A percentile compares a stretch with the other conserved stretches of the same genome.
These are phyloP conservation scores for Eremothecium gossypii DNA, from an alignment of 1,139 yeast genomes.

Conservation along the genomic window DNA sequence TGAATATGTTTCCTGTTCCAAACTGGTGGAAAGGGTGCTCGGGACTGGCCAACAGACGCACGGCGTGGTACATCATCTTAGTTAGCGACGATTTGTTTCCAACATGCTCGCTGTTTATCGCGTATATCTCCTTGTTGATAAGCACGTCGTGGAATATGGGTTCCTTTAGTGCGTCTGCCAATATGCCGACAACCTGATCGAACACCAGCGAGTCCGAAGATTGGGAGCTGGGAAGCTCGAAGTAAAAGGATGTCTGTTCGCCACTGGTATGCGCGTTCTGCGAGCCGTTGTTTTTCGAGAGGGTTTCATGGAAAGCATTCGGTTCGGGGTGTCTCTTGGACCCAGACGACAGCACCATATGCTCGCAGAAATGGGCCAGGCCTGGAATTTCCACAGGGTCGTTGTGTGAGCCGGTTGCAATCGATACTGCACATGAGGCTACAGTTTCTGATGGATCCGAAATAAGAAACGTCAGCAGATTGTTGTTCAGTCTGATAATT, in stretches of 20 bases:
- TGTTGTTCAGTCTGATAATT: constrained; percentile 43
- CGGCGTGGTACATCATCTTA: constrained; percentile 49
- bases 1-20: constrained; percentile 59
- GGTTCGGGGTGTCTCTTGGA: constrained; percentile 45
- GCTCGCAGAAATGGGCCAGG: constrained; percentile 69
- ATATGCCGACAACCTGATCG: constrained; percentile 38
- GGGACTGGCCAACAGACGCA: constrained; percentile 40
- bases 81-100: constrained; percentile 37
- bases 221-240: constrained; percentile 42
- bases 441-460: constrained; percentile 46
- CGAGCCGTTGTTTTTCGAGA: constrained; percentile 44
- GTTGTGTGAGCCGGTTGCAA: constrained; percentile 53
- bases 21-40: constrained; percentile 59
- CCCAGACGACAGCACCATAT: constrained; percentile 48
- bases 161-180: constrained; percentile 41
- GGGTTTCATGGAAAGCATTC: constrained; percentile 36
- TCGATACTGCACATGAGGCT: constrained; percentile 43
- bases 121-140: constrained; percentile 43
- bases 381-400: constrained; percentile 52
- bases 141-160: constrained; percentile 41
- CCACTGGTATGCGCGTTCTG: constrained; percentile 62
- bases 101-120: constrained; percentile 57
- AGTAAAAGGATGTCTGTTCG: constrained; percentile 51
- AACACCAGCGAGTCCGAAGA: constrained; percentile 31
- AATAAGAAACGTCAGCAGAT: constrained; percentile 41